phyloP scores from a whole-genome alignment of 352 stramenopile species.

The Globisporangium cylindrosporum region DNA sequence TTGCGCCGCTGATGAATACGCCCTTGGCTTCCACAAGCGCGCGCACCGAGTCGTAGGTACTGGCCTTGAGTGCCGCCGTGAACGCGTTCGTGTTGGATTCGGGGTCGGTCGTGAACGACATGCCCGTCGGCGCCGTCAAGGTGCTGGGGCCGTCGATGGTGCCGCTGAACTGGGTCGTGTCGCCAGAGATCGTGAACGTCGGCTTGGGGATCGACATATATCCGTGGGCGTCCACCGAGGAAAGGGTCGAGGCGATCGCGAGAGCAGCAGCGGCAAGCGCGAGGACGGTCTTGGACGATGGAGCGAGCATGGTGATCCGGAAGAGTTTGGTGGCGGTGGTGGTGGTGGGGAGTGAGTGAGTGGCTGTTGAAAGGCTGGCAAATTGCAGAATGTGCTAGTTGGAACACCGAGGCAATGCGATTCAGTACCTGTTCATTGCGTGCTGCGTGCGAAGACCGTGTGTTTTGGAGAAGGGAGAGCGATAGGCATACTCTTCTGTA shows the following conservation, averaged over 20 bases:
- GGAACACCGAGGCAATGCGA: background rate
- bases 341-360: background rate
- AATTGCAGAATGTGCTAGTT: conserved; percentile 8
- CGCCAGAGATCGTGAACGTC: conserved; percentile 19
- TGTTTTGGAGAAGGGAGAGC: too few relatives aligned
- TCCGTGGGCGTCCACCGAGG: conserved; percentile 20
- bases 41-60: too few relatives aligned
- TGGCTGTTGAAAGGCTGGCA: background rate
- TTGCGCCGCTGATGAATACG: conserved; percentile 9
- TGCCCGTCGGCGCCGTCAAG: conserved; percentile 5
- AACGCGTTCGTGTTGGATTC: conserved; percentile 1
- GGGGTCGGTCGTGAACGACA: conserved; percentile 8
- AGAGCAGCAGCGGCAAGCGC: background rate
- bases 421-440: background rate
- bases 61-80: background rate
- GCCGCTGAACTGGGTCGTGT: conserved; percentile 8
- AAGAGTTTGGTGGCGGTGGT: background rate
- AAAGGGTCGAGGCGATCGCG: background rate
- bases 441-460: too few relatives aligned
- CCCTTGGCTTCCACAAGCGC: too few relatives aligned
- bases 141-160: conserved; percentile 10
- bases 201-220: conserved; percentile 26
- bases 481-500: background rate
- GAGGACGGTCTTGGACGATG: conserved; percentile 12
- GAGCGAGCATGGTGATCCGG: conserved; percentile 2